Base-by-base conservation (phyloP, 2,329 filamentous ascomycete genomes). In the Fusarium robinianum region DNA sequence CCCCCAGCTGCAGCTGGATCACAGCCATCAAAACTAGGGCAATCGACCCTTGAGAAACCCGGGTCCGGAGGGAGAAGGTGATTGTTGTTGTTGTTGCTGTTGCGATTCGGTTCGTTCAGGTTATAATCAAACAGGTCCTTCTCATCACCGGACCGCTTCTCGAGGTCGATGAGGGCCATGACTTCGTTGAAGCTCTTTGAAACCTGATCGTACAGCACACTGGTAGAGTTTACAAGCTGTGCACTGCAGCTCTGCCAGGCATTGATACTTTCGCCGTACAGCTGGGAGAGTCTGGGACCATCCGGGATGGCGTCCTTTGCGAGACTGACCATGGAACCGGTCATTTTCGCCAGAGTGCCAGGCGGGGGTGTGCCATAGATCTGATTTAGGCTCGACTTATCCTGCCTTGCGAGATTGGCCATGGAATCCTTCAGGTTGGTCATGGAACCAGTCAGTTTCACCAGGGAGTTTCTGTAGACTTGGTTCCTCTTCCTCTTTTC, bases 151-250 rank as follows among this genome's bases (percentile, higher is more conserved):
- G 64, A 57, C 17, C 75, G 73, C 19, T 68, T 71, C 17, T 87
- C 85, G 14, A 76, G 73, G 63, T 91, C 87, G 41, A 91, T 90
- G 18, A 79, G 74, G 1, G 86, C 88, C 63, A 91, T 81, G 43
- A 89, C 75, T 30, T 80, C 70, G 63, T 88, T 79, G 48, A 91
- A 77, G 38, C 81, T 81, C 4, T 73, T 72, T 10, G 75, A 78
- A 32, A 90, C 78, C 41, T 81, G 70, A 57, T 87, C 80, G 56
- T 75, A 81, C 12, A 81, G 65, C 5, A 71, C 69, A 10, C 72
- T 70, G 5, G 69, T 68, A 52, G 76, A 72, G 50, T 72, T 71
- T 27, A 74, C 61, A 17, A 77, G 64, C 53, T 75, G 72, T 68
- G 12, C 12, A 68, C 68, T 22, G 8, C 42, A 52, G 24, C 61